Base-by-base conservation (phyloP, 139 green algal genomes). In the Ettlia oleoabundans region DNA sequence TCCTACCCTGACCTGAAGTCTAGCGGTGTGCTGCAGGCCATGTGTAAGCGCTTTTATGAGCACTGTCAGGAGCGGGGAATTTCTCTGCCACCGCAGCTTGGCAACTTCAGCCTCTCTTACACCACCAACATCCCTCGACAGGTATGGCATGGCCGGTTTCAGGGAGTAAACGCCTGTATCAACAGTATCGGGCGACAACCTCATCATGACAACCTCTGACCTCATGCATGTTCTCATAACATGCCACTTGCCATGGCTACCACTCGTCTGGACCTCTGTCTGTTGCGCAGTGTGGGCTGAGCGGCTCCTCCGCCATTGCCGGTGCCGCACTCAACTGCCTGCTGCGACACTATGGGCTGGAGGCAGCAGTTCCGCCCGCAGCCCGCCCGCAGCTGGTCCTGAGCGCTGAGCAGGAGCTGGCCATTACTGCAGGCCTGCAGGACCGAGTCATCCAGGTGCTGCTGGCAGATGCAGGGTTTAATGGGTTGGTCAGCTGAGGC, bases 401-500 rank as follows among this genome's bases (percentile, higher is more conserved):
- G 69, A 65, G 42, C 18, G 94, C 91, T 24, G 95, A 98, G 83
- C 68, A 87, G 70, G 89, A 94, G 80, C 82, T 98, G 35, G 95
- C 94, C 64, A 98, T 98, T 51, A 91, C 89, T 3, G 95, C 95
- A 26, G 95, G 95, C 15, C 85, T 98, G 81, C 92, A 97, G 86
- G 95, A 98, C 86, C 73, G 95, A 18, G 95, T 98, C 6, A 89
- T 95, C 10, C 95, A 98, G 91, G 92, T n/a, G n/a, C n/a, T n/a
- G n/a, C n/a, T n/a, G n/a, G n/a, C n/a, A n/a, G n/a, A n/a, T n/a
- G n/a, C n/a, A n/a, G n/a, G n/a, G n/a, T n/a, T n/a, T n/a, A n/a
- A n/a, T n/a, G n/a, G n/a, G n/a, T n/a, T n/a, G n/a, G n/a, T n/a
- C n/a, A n/a, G n/a, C n/a, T n/a, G n/a, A n/a, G n/a, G n/a, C n/a